These are phyloP conservation scores for Diaporthe capsici DNA, from an alignment of 2,329 filamentous ascomycete genomes.

Conservation along the genomic window DNA sequence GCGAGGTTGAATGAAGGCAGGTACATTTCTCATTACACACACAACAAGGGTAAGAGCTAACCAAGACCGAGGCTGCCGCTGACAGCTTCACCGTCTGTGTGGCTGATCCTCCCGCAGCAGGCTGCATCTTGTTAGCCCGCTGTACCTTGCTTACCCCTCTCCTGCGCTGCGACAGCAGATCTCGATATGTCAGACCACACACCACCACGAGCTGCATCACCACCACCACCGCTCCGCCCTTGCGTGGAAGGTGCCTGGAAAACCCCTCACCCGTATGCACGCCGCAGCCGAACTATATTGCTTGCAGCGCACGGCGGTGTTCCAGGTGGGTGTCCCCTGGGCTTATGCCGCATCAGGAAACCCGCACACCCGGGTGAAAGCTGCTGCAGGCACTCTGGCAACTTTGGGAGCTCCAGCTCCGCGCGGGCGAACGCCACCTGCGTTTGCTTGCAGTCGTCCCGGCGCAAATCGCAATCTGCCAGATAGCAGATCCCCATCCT, in stretches of 20 bases:
- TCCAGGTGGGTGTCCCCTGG: not conserved
- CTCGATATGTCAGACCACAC: conserved; percentile 29
- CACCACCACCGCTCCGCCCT: conserved; percentile 1
- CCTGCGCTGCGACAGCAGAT: conserved; percentile 18
- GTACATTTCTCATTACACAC: not conserved
- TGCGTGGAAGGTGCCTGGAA: conserved; percentile 6
- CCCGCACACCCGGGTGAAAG: not conserved
- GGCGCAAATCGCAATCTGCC: conserved; percentile 17
- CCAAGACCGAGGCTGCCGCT: conserved; percentile 22
- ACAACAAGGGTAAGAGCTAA: not conserved
- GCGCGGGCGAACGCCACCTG: conserved; percentile 8
- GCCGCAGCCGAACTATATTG: not conserved
- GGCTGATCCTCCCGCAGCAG: conserved; percentile 15
- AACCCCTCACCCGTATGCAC: conserved; percentile 5
- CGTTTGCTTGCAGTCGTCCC: not conserved
- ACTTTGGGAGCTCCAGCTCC: conserved; percentile 1
- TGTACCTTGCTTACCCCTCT: not conserved
- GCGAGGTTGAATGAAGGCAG: too few relatives aligned
- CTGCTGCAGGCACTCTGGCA: not conserved
- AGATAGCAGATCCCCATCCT: conserved; percentile 25
- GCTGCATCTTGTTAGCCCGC: not conserved
- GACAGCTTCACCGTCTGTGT: conserved; percentile 31
- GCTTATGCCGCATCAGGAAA: conserved; percentile 6
- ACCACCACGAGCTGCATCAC: not conserved
- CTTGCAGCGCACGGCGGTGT: conserved; percentile 7